Evolutionary conservation across 495 filamentous ascomycete species (phyloP).

Genomic region (Copromyces sp.): DNA sequence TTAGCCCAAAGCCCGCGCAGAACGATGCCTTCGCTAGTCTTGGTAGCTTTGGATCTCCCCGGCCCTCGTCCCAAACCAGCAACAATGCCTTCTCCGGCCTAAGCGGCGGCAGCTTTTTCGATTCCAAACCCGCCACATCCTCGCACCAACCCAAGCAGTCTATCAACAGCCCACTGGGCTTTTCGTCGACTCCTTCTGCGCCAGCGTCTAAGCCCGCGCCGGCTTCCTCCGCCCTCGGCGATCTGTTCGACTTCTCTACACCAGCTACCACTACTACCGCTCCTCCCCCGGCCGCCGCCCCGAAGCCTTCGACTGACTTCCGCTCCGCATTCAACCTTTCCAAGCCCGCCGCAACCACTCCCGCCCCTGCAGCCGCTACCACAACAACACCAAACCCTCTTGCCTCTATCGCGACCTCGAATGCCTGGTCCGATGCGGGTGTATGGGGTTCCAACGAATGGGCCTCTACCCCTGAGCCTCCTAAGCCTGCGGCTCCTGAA

Average conservation of each 20-base stretch:
- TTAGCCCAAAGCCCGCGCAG: slow-evolving; percentile 35
- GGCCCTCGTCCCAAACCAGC: slow-evolving; percentile 43
- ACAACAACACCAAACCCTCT: slow-evolving; percentile 18
- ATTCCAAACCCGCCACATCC: slow-evolving; percentile 51
- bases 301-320: slow-evolving; percentile 27
- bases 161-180: slow-evolving; percentile 37
- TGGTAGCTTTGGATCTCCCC: slow-evolving; percentile 46
- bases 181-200: slow-evolving; percentile 44
- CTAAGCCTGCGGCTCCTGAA: slow-evolving; percentile 24
- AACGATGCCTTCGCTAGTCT: slow-evolving; percentile 66
- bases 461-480: slow-evolving; percentile 33
- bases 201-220: slow-evolving; percentile 33
- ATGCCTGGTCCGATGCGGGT: slow-evolving; percentile 40
- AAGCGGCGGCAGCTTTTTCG: slow-evolving; percentile 71
- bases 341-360: slow-evolving; percentile 31
- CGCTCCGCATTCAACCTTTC: slow-evolving; percentile 75
- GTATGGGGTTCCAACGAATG: slow-evolving; percentile 50
- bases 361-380: slow-evolving; percentile 28
- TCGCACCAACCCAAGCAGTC: slow-evolving; percentile 39
- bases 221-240: slow-evolving; percentile 46
- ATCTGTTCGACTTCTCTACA: slow-evolving; percentile 74
- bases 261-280: slow-evolving; percentile 29
- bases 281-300: slow-evolving; percentile 34
- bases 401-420: slow-evolving; percentile 28
- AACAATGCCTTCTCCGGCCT: slow-evolving; percentile 45